phyloP scores from a whole-genome alignment of 495 filamentous ascomycete genomes.

The Pyrenopolyporus hunteri region DNA sequence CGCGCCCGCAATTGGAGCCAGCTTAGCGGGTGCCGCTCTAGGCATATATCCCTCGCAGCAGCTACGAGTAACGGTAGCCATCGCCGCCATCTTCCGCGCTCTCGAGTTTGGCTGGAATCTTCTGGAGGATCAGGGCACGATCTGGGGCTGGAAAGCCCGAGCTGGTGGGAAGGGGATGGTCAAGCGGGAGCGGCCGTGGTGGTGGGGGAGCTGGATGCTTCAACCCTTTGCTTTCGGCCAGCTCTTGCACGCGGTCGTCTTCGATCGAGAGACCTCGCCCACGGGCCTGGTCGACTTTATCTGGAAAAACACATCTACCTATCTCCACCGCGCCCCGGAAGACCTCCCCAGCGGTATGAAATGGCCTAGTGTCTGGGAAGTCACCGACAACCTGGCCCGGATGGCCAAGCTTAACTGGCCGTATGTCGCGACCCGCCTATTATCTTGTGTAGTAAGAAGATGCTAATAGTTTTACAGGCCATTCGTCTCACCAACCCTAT shows the following conservation, averaged over 20 bases:
- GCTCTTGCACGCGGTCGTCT: conserved; percentile 87
- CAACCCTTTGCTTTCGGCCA: conserved; percentile 93
- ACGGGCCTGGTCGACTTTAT: conserved; percentile 73
- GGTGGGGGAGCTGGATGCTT: conserved; percentile 96
- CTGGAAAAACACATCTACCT: conserved; percentile 73
- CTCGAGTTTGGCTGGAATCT: conserved; percentile 88
- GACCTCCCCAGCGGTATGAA: conserved; percentile 66
- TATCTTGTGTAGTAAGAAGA: conserved; percentile 4
- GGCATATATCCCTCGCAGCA: conserved; percentile 79
- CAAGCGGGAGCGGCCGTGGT: conserved; percentile 66
- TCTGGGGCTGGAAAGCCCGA: conserved; percentile 62
- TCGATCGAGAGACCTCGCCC: conserved; percentile 89
- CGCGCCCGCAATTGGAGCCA: conserved; percentile 87
- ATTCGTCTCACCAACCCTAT: conserved; percentile 86
- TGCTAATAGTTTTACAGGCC: conserved; percentile 49
- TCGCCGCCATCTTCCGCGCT: conserved; percentile 78
- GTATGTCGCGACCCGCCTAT: conserved; percentile 59
- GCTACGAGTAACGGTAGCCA: conserved; percentile 76
- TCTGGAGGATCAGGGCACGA: conserved; percentile 77
- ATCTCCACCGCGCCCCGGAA: conserved; percentile 75
- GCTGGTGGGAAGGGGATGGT: conserved; percentile 44
- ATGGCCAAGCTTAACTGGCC: conserved; percentile 87
- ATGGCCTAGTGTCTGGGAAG: conserved; percentile 78
- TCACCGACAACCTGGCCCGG: conserved; percentile 79
- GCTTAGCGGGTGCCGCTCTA: conserved; percentile 80